These are phyloP conservation scores for Debaryomyces castellii DNA, from an alignment of 805 yeast genomes.

Conservation along the genomic window DNA sequence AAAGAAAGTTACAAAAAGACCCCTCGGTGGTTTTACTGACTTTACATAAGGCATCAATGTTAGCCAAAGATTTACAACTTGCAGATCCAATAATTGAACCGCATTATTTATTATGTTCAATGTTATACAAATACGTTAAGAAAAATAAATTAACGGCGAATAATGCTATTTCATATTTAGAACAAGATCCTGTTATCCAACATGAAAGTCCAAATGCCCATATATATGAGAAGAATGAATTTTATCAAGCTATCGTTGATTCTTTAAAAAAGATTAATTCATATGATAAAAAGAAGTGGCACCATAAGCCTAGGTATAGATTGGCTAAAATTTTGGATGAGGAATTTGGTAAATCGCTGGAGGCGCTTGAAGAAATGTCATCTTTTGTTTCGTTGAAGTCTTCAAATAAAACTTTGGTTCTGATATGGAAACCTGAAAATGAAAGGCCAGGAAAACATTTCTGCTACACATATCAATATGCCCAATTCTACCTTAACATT, in stretches of 20 bases:
- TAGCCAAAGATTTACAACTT: slow-evolving; percentile 35
- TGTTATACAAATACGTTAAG: slow-evolving; percentile 56
- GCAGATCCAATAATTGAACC: slow-evolving; percentile 72
- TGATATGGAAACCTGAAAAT: slow-evolving; percentile 89
- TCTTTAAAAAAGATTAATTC: slow-evolving; percentile 48
- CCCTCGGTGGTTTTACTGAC: slow-evolving; percentile 37
- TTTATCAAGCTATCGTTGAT: slow-evolving; percentile 41
- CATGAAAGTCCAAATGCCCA: slow-evolving; percentile 1
- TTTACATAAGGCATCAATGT: slow-evolving; percentile 43
- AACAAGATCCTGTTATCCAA: slow-evolving; percentile 30
- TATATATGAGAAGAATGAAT: slow-evolving; percentile 11
- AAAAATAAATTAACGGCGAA: slow-evolving; percentile 28
- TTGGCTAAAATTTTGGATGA: slow-evolving; percentile 62
- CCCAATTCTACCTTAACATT: slow-evolving; percentile 59
- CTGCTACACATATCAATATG: slow-evolving; percentile 69
- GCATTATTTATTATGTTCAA: slow-evolving; percentile 62
- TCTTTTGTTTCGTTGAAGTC: slow-evolving; percentile 64
- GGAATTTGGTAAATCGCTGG: slow-evolving; percentile 49
- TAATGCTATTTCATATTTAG: slow-evolving; percentile 41
- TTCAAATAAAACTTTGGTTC: slow-evolving; percentile 67
- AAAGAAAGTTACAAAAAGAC: slow-evolving; percentile 45
- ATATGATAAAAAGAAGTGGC: slow-evolving; percentile 86
- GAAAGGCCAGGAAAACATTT: slow-evolving; percentile 95
- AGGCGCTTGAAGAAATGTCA: slow-evolving; percentile 66
- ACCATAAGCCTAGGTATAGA: slow-evolving; percentile 78